Conservation (phyloP, 1,139 yeast species). For the Debaryomycetaceae sp. region DNA sequence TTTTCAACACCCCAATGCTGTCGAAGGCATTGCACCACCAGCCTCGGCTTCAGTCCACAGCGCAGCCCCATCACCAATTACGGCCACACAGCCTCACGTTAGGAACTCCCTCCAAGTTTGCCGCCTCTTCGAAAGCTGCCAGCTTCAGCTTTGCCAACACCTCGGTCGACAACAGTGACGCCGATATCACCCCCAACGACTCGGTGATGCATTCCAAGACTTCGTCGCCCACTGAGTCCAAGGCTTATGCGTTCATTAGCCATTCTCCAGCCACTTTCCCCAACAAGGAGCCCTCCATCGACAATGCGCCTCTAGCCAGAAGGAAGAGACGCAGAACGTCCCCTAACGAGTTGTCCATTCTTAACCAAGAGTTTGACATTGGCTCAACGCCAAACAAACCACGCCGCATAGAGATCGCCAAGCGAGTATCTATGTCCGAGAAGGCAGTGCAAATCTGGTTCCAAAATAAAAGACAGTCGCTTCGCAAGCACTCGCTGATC, state of each 20-base stretch:
- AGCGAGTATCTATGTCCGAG: constrained; percentile 84
- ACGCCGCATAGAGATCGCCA: constrained; percentile 72
- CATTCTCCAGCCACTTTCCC: constrained; percentile 89
- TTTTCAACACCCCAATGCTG: constrained; percentile 16
- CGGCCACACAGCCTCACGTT: constrained; percentile 6
- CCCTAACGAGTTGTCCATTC: constrained; percentile 73
- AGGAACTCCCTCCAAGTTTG: constrained; percentile 8
- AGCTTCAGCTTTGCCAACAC: constrained; percentile 12
- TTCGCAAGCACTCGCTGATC: constrained; percentile 47
- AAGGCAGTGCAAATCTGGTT: constrained; percentile 98
- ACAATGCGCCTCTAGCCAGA: constrained; percentile 85
- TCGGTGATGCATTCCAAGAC: constrained; percentile 7
- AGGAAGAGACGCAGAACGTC: constrained; percentile 94
- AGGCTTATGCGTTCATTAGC: constrained; percentile 81
- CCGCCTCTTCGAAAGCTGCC: constrained; percentile 2
- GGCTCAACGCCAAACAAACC: constrained; percentile 81
- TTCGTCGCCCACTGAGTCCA: constrained; percentile 16
- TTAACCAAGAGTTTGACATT: constrained; percentile 70
- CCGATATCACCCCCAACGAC: constrained; percentile 8
- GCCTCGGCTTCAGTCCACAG: constrained; percentile 5
- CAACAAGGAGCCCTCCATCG: constrained; percentile 77
- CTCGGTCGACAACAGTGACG: constrained; percentile 8
- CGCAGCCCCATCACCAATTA: constrained; percentile 9
- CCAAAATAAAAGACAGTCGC: constrained; percentile 87
- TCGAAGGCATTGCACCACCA: constrained; percentile 12